phyloP scores from a whole-genome alignment of 2,329 filamentous ascomycete species.

The Hymenoscyphus albidus region DNA sequence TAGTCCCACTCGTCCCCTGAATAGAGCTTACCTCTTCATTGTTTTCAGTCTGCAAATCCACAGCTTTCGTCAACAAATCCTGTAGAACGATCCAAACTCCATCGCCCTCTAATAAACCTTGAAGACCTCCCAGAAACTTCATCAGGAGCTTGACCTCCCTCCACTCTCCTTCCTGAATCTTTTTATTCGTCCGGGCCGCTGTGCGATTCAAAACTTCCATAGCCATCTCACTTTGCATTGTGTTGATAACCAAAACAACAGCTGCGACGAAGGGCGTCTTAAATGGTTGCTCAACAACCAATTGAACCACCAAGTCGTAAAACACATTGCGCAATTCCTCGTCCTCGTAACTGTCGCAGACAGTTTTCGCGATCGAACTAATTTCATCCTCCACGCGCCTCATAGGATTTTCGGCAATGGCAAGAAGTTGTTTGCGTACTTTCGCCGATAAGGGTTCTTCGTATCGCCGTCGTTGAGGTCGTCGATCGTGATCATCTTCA shows the following conservation, averaged over 20 bases:
- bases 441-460: constrained; percentile 69
- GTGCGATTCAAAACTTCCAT: constrained; percentile 65
- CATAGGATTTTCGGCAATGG: constrained; percentile 77
- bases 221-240: constrained; percentile 69
- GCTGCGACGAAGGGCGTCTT: constrained; percentile 95
- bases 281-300: constrained; percentile 86
- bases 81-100: constrained; percentile 82
- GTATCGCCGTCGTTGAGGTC: constrained; percentile 68
- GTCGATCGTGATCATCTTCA: constrained; percentile 73
- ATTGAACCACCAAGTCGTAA: constrained; percentile 67
- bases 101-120: constrained; percentile 74
- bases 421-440: constrained; percentile 73
- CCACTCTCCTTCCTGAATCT: constrained; percentile 74
- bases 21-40: constrained; percentile 74
- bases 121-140: constrained; percentile 84
- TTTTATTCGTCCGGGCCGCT: constrained; percentile 58
- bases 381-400: constrained; percentile 77
- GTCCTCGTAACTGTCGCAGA: constrained; percentile 83
- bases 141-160: constrained; percentile 85
- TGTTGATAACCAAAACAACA: constrained; percentile 75
- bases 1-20: not conserved
- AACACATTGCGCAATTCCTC: constrained; percentile 71
- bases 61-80: constrained; percentile 87
- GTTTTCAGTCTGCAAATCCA: constrained; percentile 86
- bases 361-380: constrained; percentile 66